A percentile compares a stretch with the other conserved stretches of the same genome.
These are phyloP conservation scores for Volvox reticuliferus DNA, from an alignment of 139 green algal genomes.

Conservation along the genomic window DNA sequence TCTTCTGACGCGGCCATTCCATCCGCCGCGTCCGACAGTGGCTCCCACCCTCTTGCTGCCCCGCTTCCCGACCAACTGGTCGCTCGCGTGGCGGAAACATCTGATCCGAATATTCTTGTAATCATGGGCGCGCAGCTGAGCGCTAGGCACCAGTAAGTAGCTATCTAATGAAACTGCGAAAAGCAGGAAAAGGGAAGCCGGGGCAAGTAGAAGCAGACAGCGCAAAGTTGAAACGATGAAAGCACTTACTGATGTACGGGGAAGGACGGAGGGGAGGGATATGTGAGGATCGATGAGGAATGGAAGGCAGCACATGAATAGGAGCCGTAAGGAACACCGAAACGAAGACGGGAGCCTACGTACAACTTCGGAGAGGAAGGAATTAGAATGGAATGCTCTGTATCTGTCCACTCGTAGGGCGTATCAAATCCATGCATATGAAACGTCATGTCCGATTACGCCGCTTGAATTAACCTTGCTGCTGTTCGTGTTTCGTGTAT, in stretches of 20 bases:
- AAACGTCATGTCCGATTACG: neutral
- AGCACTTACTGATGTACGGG: neutral
- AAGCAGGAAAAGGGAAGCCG: too few species aligned
- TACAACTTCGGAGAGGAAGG: neutral
- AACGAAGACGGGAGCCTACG: neutral
- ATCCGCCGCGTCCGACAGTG: neutral
- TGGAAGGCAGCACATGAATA: too few species aligned
- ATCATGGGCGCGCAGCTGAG: constrained; percentile 64
- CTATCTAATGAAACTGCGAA: too few species aligned
- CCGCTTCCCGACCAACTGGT: constrained; percentile 13
- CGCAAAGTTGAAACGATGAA: neutral
- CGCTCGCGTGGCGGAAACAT: constrained; percentile 27
- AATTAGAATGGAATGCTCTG: neutral
- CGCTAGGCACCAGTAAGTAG: constrained; percentile 29
- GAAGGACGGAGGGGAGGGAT: too few species aligned
- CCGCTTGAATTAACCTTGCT: neutral
- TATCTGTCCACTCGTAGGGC: neutral
- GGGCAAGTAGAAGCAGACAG: neutral
- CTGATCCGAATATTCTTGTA: constrained; percentile 61
- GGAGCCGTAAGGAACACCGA: too few species aligned
- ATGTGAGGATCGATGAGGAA: too few species aligned
- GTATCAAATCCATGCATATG: neutral
- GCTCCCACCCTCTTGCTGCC: neutral
- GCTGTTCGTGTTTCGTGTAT: neutral
- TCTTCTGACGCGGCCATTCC: neutral